Evolutionary conservation across 2,329 filamentous ascomycete species (phyloP).

Genomic region (Cladosporium oxysporum): DNA sequence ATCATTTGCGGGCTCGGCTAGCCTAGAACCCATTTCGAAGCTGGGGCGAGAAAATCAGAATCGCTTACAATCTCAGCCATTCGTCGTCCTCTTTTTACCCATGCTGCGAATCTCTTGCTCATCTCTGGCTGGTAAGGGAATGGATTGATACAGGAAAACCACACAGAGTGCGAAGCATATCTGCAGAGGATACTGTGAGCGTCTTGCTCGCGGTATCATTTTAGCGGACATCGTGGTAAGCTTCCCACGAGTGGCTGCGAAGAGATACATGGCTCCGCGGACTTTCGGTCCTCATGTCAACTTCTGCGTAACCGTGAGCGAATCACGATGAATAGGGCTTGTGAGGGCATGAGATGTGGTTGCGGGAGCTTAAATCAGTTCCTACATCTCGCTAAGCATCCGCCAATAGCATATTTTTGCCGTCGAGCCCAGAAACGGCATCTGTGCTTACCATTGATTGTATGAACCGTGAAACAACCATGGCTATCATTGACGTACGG

Average conservation of each 20-base stretch:
- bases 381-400: background rate
- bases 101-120: background rate
- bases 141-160: background rate
- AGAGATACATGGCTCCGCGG: background rate
- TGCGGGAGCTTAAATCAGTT: background rate
- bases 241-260: background rate
- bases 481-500: background rate
- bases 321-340: background rate
- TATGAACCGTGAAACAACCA: background rate
- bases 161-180: background rate
- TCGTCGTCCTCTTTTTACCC: too few relatives aligned
- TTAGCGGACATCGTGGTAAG: background rate
- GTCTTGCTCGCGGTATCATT: background rate
- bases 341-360: background rate
- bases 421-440: background rate
- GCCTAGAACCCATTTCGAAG: slow-evolving; percentile 23
- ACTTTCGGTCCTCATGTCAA: background rate
- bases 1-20: slow-evolving; percentile 32
- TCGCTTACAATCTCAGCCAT: background rate
- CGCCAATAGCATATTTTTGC: background rate
- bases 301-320: background rate
- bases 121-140: background rate
- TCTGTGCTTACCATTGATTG: background rate
- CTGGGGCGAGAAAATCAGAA: slow-evolving; percentile 8
- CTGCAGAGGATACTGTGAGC: background rate